Evolutionary conservation across 208 protist species (phyloP).

Genomic region (Wallacemonas sp.): DNA sequence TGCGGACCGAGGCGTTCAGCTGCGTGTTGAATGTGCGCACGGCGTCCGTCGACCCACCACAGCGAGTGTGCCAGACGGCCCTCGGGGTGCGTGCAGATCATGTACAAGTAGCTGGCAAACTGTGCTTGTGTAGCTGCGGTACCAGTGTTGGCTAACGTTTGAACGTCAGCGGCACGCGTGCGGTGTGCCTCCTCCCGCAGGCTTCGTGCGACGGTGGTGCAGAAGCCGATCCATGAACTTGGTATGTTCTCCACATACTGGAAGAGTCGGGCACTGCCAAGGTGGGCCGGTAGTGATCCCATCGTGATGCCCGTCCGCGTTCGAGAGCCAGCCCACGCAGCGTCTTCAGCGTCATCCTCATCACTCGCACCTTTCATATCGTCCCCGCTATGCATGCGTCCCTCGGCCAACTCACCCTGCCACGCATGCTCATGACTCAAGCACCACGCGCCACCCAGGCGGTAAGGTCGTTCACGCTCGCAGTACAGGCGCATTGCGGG

Average conservation of each 20-base stretch:
- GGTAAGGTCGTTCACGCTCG: constrained; percentile 3
- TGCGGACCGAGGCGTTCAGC: neutral
- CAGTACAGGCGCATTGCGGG: neutral
- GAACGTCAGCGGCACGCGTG: too few relatives aligned
- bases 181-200: neutral
- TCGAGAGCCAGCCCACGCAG: neutral
- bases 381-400: too few relatives aligned
- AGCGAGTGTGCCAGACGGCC: neutral
- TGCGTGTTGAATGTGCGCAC: neutral
- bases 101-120: neutral
- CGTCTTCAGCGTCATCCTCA: neutral
- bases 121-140: too few relatives aligned
- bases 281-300: neutral
- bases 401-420: neutral
- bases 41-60: neutral
- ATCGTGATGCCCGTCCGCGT: neutral
- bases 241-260: constrained; percentile 9
- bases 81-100: constrained; percentile 8
- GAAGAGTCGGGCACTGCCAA: constrained; percentile 1
- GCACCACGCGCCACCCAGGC: constrained; percentile 4
- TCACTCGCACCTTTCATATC: too few relatives aligned
- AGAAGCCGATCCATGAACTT: constrained; percentile 9
- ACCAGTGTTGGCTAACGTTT: too few relatives aligned
- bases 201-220: neutral
- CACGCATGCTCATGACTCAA: constrained; percentile 1